Evolutionary conservation across 208 protist genomes (phyloP), one percentile per base, ranked within the genome.

Genomic region (Lotmaria passim): DNA sequence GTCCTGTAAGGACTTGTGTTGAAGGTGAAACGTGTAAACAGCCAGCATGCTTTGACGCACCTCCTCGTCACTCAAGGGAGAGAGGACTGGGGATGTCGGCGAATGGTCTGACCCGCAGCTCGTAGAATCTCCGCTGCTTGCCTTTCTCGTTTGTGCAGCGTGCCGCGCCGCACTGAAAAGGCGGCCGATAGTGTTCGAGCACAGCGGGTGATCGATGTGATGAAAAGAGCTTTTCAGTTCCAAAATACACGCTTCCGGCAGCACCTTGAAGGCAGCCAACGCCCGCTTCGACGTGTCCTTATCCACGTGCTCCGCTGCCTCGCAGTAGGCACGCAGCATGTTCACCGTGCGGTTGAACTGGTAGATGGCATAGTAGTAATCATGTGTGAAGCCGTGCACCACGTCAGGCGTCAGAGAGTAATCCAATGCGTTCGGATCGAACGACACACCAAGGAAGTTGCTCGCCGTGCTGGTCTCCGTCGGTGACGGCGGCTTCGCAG

Each of bases 331-430:
- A n/a, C 57, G 21, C 50, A 78, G 53, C 48, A 60, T 69, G 58
- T 56, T 36, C 8, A 82, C 56, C 2, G 71, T 78, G 55, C 66
- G 50, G 39, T 82, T 67, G 31, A 82, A 68, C 60, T 82, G 65
- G 50, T 75, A 70, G 46, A 78, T 30, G 10, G 56, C 52, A 39
- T 48, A 28, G 63, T 75, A 78, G 71, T 75, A 68, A 14, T 56
- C 33, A 0, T 50, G 30, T 31, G 61, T 26, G 17, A 69, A 38
- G 17, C 10, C 43, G n/a, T 44, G 59, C 15, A 28, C 36, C 17
- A 46, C 33, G 14, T 39, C 47, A 1, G 68, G 51, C 28, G 68
- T 47, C 3, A 67, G 38, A 3, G 47, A 36, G 26, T 52, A 52
- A 12, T 74, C 50, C 11, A 59, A 3, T 30, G 19, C 30, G 11